Base-by-base conservation (phyloP, 2,329 filamentous ascomycete species). In the Fusarium denticulatum region DNA sequence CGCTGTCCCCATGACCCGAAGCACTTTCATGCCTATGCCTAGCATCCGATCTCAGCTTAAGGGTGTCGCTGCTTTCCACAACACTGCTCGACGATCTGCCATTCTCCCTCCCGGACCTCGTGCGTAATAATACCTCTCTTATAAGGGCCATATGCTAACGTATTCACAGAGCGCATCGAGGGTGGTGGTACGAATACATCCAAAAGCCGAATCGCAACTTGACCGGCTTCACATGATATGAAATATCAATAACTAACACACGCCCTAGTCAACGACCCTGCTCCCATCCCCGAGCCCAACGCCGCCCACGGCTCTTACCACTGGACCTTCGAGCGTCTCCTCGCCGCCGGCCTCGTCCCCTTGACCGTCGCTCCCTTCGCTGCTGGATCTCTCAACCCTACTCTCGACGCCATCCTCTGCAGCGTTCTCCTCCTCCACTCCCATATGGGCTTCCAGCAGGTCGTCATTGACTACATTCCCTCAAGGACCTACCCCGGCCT, bases 231-330 rank as follows among this genome's bases (percentile, higher is more conserved):
- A 76, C 72, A 73, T 75, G 75, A 75, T 69, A 71, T 45, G n/a
- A 50, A 34, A 43, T 60, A 64, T 8, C 16, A 28, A 49, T 59
- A 65, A 43, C 67, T 69, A 28, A 69, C 52, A 72, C 34, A 73
- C 39, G 30, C 6, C 53, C 26, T 49, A 93, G 94, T 95, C 81
- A 99, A 99, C 85, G 95, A 98, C 80, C 90, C 96, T 63, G 93
- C 90, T 37, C 90, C 90, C 43, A 84, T 97, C 30, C 95, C 95
- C 50, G 81, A 89, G 28, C 85, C 94, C 60, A 90, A 89, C 77
- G 91, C 96, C 46, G 87, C 91, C 63, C 94, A 99, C 86, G 96
- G 96, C 78, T 97, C 93, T 84, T 99, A 98, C 88, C 96, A 99
- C 89, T 99, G 96, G 96, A 94, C 93, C 69, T 97, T 97, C 80